These are phyloP conservation scores for Neurospora sp. DNA, from an alignment of 495 filamentous ascomycete species.

Conservation along the genomic window DNA sequence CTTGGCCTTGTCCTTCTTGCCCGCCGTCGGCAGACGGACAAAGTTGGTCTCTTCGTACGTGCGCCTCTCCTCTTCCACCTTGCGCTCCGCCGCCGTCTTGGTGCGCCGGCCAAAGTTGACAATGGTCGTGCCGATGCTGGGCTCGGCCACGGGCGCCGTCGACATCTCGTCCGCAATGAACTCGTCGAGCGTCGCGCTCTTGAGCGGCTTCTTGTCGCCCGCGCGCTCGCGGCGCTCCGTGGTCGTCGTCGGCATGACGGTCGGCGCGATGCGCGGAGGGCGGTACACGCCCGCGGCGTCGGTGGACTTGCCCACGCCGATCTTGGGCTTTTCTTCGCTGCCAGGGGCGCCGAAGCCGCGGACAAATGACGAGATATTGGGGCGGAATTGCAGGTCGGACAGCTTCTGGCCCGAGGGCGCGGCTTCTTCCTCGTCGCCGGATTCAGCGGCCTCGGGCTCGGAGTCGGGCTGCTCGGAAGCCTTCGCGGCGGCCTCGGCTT, in stretches of 20 bases:
- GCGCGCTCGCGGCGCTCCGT: constrained; percentile 33
- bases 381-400: too few species aligned
- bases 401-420: too few species aligned
- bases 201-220: constrained; percentile 42
- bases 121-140: constrained; percentile 78
- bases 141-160: constrained; percentile 61
- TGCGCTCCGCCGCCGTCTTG: constrained; percentile 59
- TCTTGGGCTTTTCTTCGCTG: too few species aligned
- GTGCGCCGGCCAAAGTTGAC: constrained; percentile 57
- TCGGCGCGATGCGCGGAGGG: too few species aligned
- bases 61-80: constrained; percentile 58
- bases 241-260: too few species aligned
- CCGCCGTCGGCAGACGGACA: constrained; percentile 66
- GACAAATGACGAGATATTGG: too few species aligned
- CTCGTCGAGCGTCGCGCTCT: constrained; percentile 74
- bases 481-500: constrained; percentile 15
- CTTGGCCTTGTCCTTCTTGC: constrained; percentile 62
- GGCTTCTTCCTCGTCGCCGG: too few species aligned
- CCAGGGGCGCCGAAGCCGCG: too few species aligned
- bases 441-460: too few species aligned
- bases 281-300: too few species aligned
- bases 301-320: too few species aligned
- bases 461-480: constrained; percentile 11
- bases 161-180: constrained; percentile 76
- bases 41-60: constrained; percentile 85